Conservation (phyloP, 176 grass and related monocot genomes). For the Oropetium thomaeum region DNA sequence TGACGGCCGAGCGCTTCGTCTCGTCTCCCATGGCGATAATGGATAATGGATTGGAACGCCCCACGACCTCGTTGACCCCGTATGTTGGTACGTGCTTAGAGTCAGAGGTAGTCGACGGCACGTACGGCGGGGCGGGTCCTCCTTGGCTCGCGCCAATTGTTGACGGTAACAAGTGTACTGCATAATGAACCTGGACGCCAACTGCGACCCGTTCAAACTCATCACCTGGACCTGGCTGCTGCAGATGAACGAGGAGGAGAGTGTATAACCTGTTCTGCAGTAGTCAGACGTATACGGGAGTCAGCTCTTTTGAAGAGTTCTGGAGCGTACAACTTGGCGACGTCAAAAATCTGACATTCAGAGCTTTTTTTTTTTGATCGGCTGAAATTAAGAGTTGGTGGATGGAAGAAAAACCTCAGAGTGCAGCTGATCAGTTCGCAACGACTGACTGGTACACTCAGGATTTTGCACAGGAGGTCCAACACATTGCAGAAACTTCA, state of each 20-base stretch:
- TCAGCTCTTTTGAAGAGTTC: not conserved
- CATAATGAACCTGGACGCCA: not conserved
- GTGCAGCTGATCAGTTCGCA: too few species aligned
- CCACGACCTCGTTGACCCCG: not conserved
- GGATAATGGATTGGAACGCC: not conserved
- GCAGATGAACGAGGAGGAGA: not conserved
- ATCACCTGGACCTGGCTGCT: not conserved
- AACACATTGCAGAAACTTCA: too few species aligned
- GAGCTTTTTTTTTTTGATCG: too few species aligned
- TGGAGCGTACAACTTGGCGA: not conserved
- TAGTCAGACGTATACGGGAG: not conserved
- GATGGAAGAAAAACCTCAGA: too few species aligned
- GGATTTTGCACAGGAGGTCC: too few species aligned
- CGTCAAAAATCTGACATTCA: not conserved
- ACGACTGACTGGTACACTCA: too few species aligned
- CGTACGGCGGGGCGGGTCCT: not conserved
- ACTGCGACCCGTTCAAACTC: not conserved
- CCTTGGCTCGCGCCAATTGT: not conserved
- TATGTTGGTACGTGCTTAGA: not conserved
- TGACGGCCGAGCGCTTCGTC: constrained; percentile 1
- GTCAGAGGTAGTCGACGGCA: not conserved
- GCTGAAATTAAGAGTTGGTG: too few species aligned
- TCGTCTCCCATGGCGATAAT: not conserved
- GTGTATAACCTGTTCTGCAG: too few species aligned
- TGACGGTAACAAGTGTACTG: not conserved